Base-by-base conservation (phyloP, 495 filamentous ascomycete genomes). In the Letharia columbiana region DNA sequence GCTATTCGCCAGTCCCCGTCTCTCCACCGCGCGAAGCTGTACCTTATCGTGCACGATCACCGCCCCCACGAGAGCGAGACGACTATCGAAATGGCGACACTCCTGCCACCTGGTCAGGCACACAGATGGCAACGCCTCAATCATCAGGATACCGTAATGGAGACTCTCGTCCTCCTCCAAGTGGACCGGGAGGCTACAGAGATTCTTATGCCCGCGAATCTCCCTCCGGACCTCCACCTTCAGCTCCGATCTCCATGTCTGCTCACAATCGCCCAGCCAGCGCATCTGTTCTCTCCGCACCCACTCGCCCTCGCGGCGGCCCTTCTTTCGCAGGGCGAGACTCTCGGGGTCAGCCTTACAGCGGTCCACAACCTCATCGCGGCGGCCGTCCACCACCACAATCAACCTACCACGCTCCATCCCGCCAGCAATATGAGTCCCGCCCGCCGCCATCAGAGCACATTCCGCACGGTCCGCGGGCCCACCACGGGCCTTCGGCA, bases 251-350 rank as follows among this genome's bases (percentile, higher is more conserved):
- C 44, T 73, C 77, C 3, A 73, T 79, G 67, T 77, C 79, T 18
- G 72, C 78, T 10, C 83, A 80, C 44, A 79, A 75, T 70, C 82
- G 83, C 13, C 75, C 75, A 18, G 71, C 74, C 6, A 84, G 77
- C 67, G 72, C 80, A 39, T 80, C 83, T 42, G 67, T 84, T 31
- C 73, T 86, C 2, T 81, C 83, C 45, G 84, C 84, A 17, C 85
- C 85, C n/a, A 86, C 84, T 20, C 82, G 82, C 15, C 84, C 84
- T 44, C 82, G 83, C 47, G 81, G 83, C 41, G 80, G 77, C 60
- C 67, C 75, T 42, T 73, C 71, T 61, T 67, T 67, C 33, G 52
- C 31, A 23, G 44, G 61, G 42, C 49, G 67, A 23, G 71, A 68
- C 35, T 50, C 69, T 35, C 56, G 72, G 54, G 72, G 74, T 40